Conservation (phyloP, 257 asterid species). For the Capsicum rhomboideum region DNA sequence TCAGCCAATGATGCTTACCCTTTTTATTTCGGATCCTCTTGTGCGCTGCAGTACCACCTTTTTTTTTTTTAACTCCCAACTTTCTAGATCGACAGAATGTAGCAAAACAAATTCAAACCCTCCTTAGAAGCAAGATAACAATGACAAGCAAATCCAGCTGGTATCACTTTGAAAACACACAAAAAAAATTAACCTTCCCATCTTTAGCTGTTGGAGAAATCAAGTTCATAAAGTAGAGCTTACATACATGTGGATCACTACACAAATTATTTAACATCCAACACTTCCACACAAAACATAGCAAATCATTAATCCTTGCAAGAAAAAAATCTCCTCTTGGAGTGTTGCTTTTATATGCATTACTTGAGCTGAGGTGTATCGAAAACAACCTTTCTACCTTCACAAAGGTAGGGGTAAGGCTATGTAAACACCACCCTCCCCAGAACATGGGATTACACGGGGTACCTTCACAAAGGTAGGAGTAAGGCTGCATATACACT, state of each 20-base stretch:
- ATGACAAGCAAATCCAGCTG: neutral
- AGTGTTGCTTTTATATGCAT: neutral
- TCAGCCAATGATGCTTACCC: neutral
- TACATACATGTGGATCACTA: neutral
- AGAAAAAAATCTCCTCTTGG: neutral
- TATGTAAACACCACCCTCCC: no score
- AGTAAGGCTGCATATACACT: no score
- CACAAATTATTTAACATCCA: neutral
- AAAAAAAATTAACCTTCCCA: neutral
- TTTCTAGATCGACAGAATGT: neutral
- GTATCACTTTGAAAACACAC: neutral
- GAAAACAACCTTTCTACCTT: neutral
- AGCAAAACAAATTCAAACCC: neutral
- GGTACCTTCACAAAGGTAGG: no score
- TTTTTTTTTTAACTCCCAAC: neutral
- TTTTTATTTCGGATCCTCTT: no score
- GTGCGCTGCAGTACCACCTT: no score
- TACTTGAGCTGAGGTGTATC: neutral
- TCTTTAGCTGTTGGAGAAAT: neutral
- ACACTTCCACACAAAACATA: neutral
- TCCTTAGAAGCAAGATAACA: neutral
- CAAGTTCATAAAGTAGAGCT: neutral
- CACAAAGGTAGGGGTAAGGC: no score
- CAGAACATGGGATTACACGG: no score
- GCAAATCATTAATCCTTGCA: neutral